Evolutionary conservation across 2,329 filamentous ascomycete species (phyloP).

Genomic region (Sarocladiaceae sp.): DNA sequence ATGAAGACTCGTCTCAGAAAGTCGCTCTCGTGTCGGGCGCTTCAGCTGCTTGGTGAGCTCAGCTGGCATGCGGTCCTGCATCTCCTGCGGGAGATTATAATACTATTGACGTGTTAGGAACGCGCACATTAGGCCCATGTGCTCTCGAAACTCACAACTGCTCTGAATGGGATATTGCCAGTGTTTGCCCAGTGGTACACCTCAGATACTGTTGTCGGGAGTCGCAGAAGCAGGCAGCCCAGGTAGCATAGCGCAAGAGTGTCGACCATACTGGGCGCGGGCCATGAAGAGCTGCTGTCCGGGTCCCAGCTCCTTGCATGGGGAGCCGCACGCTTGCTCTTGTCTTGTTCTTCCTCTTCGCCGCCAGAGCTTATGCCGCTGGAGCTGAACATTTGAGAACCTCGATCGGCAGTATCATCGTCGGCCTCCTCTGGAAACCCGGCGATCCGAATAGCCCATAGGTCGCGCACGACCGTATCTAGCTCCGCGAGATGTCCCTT

Average conservation of each 20-base stretch:
- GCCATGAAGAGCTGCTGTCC: constrained; percentile 40
- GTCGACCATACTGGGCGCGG: constrained; percentile 64
- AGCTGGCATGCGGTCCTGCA: constrained; percentile 58
- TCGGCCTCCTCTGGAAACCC: constrained; percentile 23
- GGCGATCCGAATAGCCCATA: constrained; percentile 70
- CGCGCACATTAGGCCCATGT: not conserved
- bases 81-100: constrained; percentile 53
- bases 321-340: not conserved
- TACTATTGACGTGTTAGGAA: constrained; percentile 30
- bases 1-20: constrained; percentile 57
- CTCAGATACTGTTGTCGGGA: constrained; percentile 71
- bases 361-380: constrained; percentile 19
- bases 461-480: constrained; percentile 71
- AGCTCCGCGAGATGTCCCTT: constrained; percentile 65
- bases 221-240: constrained; percentile 64
- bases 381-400: constrained; percentile 30
- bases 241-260: constrained; percentile 75
- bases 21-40: constrained; percentile 31
- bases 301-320: constrained; percentile 18
- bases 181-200: constrained; percentile 61
- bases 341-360: constrained; percentile 1
- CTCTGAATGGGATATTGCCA: constrained; percentile 65
- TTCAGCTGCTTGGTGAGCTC: constrained; percentile 56
- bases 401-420: constrained; percentile 12
- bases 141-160: constrained; percentile 46